A percentile compares a stretch with the other conserved stretches of the same genome.
phyloP scores from a whole-genome alignment of 345 rosid species.

The Rubroshorea leprosula region DNA sequence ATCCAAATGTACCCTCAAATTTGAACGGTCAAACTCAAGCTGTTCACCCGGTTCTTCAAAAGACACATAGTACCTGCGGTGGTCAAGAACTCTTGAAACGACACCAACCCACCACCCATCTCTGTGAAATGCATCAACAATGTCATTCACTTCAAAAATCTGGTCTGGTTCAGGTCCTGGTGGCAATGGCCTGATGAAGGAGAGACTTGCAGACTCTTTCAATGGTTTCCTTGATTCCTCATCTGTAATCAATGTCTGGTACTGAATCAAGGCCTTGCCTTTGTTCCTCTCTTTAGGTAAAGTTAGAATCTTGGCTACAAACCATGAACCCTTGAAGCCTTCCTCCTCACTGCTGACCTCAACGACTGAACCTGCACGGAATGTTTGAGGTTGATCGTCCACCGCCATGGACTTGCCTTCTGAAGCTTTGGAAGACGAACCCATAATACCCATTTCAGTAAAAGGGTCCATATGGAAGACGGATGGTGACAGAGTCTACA shows the following conservation, averaged over 20 bases:
- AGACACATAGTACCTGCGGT: background rate
- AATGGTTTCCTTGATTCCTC: background rate
- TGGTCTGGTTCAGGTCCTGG: background rate
- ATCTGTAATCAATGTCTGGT: background rate
- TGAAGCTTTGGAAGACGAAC: background rate
- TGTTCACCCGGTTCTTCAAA: constrained; percentile 20
- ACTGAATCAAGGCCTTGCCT: constrained; percentile 6
- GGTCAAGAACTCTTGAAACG: constrained; percentile 5
- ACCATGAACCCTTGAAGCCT: background rate
- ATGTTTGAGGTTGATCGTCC: background rate
- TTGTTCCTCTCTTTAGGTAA: background rate
- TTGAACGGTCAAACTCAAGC: background rate
- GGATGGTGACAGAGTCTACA: too few relatives aligned
- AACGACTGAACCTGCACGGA: background rate
- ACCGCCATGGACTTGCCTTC: background rate
- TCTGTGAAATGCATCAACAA: constrained; percentile 17
- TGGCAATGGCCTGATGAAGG: constrained; percentile 15
- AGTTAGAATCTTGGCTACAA: background rate
- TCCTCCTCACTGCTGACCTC: background rate
- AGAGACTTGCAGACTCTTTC: background rate
- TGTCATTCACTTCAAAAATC: constrained; percentile 12
- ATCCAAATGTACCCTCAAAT: constrained; percentile 20
- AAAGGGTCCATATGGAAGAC: too few relatives aligned
- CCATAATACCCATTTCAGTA: too few relatives aligned
- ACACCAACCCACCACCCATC: constrained; percentile 30